These are phyloP conservation scores for Aspergillus steynii DNA, from an alignment of 495 filamentous ascomycete species.

Conservation along the genomic window DNA sequence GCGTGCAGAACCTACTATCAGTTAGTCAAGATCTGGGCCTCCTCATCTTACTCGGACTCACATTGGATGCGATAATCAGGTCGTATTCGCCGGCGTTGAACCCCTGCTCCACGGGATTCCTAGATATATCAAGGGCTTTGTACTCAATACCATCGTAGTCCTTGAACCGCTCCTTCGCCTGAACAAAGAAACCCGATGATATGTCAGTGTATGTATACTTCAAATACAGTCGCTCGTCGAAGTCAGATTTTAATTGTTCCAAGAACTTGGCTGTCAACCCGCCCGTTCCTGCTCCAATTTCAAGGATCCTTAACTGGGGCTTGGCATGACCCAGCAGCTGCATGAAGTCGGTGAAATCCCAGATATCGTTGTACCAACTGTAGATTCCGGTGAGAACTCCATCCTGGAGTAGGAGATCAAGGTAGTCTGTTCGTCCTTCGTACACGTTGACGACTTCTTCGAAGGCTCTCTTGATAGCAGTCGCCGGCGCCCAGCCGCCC, in stretches of 20 bases:
- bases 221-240: constrained; percentile 4
- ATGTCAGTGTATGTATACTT: constrained; percentile 36
- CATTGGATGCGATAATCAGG: constrained; percentile 49
- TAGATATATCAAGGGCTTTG: constrained; percentile 33
- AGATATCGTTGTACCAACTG: constrained; percentile 18
- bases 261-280: constrained; percentile 36
- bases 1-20: constrained; percentile 39
- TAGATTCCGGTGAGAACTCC: constrained; percentile 32
- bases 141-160: constrained; percentile 41
- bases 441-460: constrained; percentile 20
- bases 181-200: constrained; percentile 48
- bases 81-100: constrained; percentile 49
- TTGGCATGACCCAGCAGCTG: constrained; percentile 34
- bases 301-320: constrained; percentile 43
- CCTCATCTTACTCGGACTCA: background rate
- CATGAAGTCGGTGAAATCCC: constrained; percentile 25
- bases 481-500: too few relatives aligned
- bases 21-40: background rate
- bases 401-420: constrained; percentile 34
- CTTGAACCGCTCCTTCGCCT: constrained; percentile 43
- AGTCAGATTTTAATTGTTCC: constrained; percentile 11
- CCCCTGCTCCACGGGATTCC: constrained; percentile 48
- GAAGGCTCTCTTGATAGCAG: constrained; percentile 17
- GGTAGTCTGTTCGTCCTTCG: constrained; percentile 18
- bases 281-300: constrained; percentile 51